phyloP scores from a whole-genome alignment of 768 basidiomycete species.

The Russula virescens region DNA sequence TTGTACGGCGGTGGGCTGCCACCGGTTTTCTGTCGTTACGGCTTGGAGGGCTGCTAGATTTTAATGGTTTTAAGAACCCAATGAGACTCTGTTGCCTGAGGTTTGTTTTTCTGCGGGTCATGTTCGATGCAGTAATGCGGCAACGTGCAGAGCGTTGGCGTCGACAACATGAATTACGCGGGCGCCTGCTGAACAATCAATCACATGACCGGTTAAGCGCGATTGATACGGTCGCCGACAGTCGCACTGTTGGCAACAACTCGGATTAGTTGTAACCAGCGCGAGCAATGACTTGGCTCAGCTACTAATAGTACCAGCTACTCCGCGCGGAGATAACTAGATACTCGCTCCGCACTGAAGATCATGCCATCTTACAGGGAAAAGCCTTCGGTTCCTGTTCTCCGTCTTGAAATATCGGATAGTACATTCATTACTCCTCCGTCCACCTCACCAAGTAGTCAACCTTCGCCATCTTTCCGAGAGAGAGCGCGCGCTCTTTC shows the following conservation, averaged over 20 bases:
- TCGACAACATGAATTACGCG: too few relatives aligned
- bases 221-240: background rate
- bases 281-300: background rate
- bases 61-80: conserved; percentile 9
- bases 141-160: background rate
- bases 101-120: conserved; percentile 11
- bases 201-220: conserved; percentile 1
- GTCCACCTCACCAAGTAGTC: conserved; percentile 1
- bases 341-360: background rate
- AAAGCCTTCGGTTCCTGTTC: conserved; percentile 6
- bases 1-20: background rate
- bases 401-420: conserved; percentile 22
- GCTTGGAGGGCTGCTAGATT: background rate
- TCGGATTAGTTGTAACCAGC: too few relatives aligned
- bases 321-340: background rate
- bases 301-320: background rate
- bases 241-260: too few relatives aligned
- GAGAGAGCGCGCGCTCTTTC: conserved; percentile 28
- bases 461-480: conserved; percentile 13
- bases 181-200: too few relatives aligned
- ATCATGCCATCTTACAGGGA: conserved; percentile 11
- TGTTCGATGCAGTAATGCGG: background rate
- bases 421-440: background rate
- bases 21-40: background rate
- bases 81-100: conserved; percentile 10